Base-by-base conservation (phyloP, 2,329 filamentous ascomycete species). In the Massarina eburnea region DNA sequence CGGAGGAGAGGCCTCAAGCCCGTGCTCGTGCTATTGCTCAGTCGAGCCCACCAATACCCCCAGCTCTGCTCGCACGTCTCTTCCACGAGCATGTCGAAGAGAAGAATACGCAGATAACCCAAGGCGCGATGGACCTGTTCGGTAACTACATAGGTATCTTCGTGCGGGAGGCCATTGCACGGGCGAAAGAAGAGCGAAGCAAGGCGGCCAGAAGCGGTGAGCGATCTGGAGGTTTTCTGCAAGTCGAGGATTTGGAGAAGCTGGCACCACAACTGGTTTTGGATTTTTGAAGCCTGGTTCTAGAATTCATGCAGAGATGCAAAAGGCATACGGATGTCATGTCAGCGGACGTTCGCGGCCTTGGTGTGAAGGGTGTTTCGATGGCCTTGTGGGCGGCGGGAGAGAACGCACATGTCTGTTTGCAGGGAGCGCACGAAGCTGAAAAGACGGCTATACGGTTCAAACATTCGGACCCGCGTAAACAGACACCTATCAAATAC, bases 111-210 rank as follows among this genome's bases (percentile, higher is more conserved):
- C 59, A 67, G 38, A 71, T 70, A 43, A 59, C 66, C 43, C 62
- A 64, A 36, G 67, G 66, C 26, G 66, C 57, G 3, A 89, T 91
- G 66, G 79, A 75, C 6, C 81, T 91, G 1, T 80, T 91, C 47
- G 86, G 84, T 12, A 90, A 86, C 72, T 97, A 97, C 67, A 80
- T 96, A 70, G 90, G 96, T 70, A 82, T 92, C 0, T 97, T 96
- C 72, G 87, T 96, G 42, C 80, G 88, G 51, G 92, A 97, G 73
- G 89, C 90, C 1, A 84, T 97, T 65, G 89, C 90, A 14, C 74
- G 92, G 62, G 85, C 89, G 30, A 82, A 84, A 8, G 83, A 84
- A 47, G 87, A 89, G 75, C 85, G 86, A 64, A 76, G 68, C 32
- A 71, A 76, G 69, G 68, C 68, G 26, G 67, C 52, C n/a, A 59